Evolutionary conservation across 176 grass and related monocot genomes (phyloP).

Genomic region (Stipa capillata): DNA sequence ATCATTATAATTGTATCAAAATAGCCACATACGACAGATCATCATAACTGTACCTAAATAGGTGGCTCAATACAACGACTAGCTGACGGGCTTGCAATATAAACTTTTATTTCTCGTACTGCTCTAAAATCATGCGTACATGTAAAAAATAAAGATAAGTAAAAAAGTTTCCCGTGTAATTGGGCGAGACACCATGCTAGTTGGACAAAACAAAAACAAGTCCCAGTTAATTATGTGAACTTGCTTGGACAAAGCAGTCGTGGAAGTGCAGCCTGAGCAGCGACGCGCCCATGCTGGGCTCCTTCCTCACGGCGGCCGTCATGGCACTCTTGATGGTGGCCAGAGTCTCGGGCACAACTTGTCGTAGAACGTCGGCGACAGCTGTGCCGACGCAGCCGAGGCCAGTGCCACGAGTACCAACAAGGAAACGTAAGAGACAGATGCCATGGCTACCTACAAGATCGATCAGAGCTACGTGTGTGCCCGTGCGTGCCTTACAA

Average conservation of each 20-base stretch:
- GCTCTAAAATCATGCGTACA: too few species aligned
- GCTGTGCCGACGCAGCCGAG: conserved; percentile 31
- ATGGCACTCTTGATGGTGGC: too few species aligned
- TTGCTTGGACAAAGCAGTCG: conserved; percentile 82
- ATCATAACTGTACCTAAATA: too few species aligned
- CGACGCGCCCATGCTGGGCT: conserved; percentile 56
- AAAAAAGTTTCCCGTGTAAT: too few species aligned
- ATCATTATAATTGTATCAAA: too few species aligned
- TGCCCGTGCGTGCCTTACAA: neutral
- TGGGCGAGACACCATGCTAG: too few species aligned
- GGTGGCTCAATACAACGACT: too few species aligned
- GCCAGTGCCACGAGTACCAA: conserved; percentile 17
- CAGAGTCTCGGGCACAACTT: conserved; percentile 37
- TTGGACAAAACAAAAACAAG: neutral
- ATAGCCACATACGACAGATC: too few species aligned
- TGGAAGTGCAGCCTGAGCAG: conserved; percentile 70
- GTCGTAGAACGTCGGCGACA: conserved; percentile 70
- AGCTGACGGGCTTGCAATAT: too few species aligned
- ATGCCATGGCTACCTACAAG: neutral
- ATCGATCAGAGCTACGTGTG: neutral
- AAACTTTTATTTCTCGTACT: too few species aligned
- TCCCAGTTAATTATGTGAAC: neutral
- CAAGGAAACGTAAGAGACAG: neutral
- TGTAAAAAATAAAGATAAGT: too few species aligned
- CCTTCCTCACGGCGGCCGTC: conserved; percentile 19